Evolutionary conservation across 2,329 filamentous ascomycete species (phyloP), one percentile per base, ranked within the genome.

Genomic region (Pestalotiopsis sp.): DNA sequence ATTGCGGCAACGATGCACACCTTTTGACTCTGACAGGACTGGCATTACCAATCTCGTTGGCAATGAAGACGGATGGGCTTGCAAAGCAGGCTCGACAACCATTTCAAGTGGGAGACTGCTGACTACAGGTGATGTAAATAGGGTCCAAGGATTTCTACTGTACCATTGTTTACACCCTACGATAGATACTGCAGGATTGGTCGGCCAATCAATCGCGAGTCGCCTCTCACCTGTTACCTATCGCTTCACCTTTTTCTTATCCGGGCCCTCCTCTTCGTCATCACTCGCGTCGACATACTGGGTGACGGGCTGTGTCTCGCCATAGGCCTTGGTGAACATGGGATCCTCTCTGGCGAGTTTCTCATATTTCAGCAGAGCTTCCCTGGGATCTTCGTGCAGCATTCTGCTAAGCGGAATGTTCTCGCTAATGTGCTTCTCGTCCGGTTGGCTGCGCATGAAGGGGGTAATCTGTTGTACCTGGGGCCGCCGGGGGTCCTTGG

Each of bases 351-450:
- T 90, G 13, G 94, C 94, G 77, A 97, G 91, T 66, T 97, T 93
- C 48, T 94, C 95, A 83, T 98, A 99, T 82, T 97, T 98, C 69
- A 99, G 82, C 75, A 99, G 82, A 59, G 96, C 96, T 80, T 97
- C 96, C 71, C 96, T 86, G 0, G 96, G 96, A 82, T 99, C 96
- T 78, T 99, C 96, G 79, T 99, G 94, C 61, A 97, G 86, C 93
- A 99, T 97, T 70, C 89, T 91, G 70, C 94, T 95, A 13, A 98
- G 86, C 35, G 94, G 94, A 65, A 98, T 97, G 71, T 92, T 93
- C 76, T 95, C 89, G 73, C 91, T 91, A 69, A 99, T 93, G 77
- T 97, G 93, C 75, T 92, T 91, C 78, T 95, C 92, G 78, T 98
- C 94, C 0, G 95, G 94, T 75, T 96, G 92, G 69, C 86, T 92